These are phyloP conservation scores for Colletotrichum spaethianum DNA, from an alignment of 2,329 filamentous ascomycete species.

Conservation along the genomic window DNA sequence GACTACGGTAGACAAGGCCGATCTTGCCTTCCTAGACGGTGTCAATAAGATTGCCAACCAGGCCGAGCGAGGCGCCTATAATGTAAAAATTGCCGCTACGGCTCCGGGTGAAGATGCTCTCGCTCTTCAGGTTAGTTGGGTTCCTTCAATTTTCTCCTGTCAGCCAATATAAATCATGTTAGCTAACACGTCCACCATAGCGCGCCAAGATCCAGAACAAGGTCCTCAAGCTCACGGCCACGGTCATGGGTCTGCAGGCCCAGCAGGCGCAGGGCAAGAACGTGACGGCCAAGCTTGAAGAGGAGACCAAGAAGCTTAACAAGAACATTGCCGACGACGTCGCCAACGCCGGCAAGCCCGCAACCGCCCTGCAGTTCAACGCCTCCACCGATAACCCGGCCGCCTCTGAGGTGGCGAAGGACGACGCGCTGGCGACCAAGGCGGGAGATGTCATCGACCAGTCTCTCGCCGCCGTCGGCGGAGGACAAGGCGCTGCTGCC, in stretches of 20 bases:
- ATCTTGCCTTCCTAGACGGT: conserved; percentile 63
- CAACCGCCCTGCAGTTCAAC: conserved; percentile 48
- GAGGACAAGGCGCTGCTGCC: neutral
- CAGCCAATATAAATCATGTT: neutral
- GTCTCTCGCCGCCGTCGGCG: conserved; percentile 19
- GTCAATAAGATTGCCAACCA: conserved; percentile 68
- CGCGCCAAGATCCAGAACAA: conserved; percentile 73
- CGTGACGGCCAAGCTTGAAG: conserved; percentile 58
- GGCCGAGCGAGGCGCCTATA: conserved; percentile 67
- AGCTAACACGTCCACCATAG: conserved; percentile 44
- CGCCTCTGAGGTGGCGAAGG: conserved; percentile 32
- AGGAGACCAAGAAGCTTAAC: conserved; percentile 65
- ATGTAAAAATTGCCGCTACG: conserved; percentile 63
- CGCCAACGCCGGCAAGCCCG: conserved; percentile 61
- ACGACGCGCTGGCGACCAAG: conserved; percentile 25
- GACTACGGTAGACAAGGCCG: conserved; percentile 59
- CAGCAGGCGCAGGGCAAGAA: conserved; percentile 66
- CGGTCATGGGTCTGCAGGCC: conserved; percentile 63
- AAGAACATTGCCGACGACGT: conserved; percentile 67
- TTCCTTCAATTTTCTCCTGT: no score
- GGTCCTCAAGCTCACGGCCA: conserved; percentile 69
- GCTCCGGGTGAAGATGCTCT: conserved; percentile 60
- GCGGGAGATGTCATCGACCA: conserved; percentile 21
- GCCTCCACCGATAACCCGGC: conserved; percentile 39
- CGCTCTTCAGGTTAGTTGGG: conserved; percentile 59